Evolutionary conservation across 2,329 filamentous ascomycete genomes (phyloP), one percentile per base, ranked within the genome.

Genomic region (Dactylellina cionopaga): DNA sequence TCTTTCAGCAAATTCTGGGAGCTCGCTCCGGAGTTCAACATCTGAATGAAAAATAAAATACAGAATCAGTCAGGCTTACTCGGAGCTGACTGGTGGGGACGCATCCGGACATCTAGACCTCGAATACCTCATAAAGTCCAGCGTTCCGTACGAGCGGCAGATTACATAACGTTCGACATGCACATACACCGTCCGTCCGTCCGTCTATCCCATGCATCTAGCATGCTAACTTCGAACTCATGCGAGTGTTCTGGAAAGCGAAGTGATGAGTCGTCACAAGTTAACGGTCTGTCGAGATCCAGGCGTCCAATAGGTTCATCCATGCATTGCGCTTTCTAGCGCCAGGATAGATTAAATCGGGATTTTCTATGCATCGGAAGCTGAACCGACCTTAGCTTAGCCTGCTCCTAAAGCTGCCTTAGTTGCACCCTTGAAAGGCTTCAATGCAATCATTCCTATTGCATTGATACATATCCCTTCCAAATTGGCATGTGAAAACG

Each of bases 71-170:
- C n/a, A n/a, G n/a, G n/a, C 51, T 55, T 31, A 41, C 51, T 55
- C 31, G 51, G 63, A 68, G 63, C 66, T 58, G 60, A 63, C 66
- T 71, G 52, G 59, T 65, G 68, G 68, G 68, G 59, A 72, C 68
- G 68, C 59, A 60, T 59, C 22, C 59, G 68, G 68, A 65, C 59
- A 35, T 71, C 51, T 46, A 60, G 54, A 49, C n/a, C 46, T 55
- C 17, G 33, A 55, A 49, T 60, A 27, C 56, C n/a, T n/a, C n/a
- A n/a, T n/a, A n/a, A 15, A 39, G 11, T n/a, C 35, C 11, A 39
- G 35, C 43, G 37, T 33, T 11, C 46, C 46, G 64, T 52, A 47
- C 64, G 47, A 47, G 39, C 55, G 55, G 64, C 31, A 35, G 49
- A 35, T 49, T 54, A n/a, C n/a, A n/a, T n/a, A n/a, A n/a, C n/a